Evolutionary conservation across 306 rosid species (phyloP).

Genomic region (Quercus robur): DNA sequence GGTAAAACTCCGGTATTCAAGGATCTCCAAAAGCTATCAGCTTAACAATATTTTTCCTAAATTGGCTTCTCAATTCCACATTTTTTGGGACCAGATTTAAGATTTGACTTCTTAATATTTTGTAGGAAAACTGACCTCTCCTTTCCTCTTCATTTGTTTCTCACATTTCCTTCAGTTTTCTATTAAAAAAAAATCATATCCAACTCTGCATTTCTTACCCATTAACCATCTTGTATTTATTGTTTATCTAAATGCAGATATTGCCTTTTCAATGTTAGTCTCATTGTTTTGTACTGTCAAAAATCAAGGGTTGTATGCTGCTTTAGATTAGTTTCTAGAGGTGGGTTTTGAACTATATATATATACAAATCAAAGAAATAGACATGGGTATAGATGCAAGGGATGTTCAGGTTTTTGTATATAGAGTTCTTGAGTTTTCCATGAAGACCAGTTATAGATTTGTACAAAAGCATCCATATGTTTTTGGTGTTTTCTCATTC

Average conservation of each 20-base stretch:
- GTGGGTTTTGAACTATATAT: background rate
- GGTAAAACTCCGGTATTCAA: conserved; percentile 39
- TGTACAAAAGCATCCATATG: conserved; percentile 42
- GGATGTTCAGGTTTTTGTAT: conserved; percentile 35
- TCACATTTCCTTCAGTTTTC: conserved; percentile 21
- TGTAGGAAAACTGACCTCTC: conserved; percentile 25
- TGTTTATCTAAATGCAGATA: background rate
- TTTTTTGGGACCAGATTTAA: conserved; percentile 19
- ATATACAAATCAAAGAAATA: background rate
- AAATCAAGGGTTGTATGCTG: too few relatives aligned
- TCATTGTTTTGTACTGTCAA: background rate
- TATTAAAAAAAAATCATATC: conserved; percentile 4
- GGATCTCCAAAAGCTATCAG: conserved; percentile 47
- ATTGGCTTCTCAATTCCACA: conserved; percentile 35
- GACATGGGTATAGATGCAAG: conserved; percentile 61
- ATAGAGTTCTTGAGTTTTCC: conserved; percentile 32
- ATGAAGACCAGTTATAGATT: conserved; percentile 31
- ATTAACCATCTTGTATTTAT: background rate
- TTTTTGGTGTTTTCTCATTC: conserved; percentile 29
- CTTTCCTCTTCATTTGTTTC: conserved; percentile 24
- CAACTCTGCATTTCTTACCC: conserved; percentile 10
- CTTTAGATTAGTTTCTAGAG: background rate
- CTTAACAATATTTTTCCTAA: conserved; percentile 39
- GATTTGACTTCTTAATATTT: conserved; percentile 27
- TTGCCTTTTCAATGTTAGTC: background rate